Evolutionary conservation across 2,329 filamentous ascomycete genomes (phyloP).

Genomic region (Cladophialophora carrionii): DNA sequence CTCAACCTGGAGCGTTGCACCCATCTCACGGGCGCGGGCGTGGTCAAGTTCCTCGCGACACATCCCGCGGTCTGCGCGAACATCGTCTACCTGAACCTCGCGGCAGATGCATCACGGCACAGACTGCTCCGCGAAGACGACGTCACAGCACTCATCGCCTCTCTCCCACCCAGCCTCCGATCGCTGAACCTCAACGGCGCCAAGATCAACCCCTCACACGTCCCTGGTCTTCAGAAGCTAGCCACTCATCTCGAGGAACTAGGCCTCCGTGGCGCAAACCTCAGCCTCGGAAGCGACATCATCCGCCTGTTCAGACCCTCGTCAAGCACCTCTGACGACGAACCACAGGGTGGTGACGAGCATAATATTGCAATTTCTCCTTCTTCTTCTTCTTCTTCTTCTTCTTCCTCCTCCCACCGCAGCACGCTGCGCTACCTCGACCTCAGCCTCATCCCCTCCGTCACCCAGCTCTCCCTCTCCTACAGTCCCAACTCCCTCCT

Average conservation of each 20-base stretch:
- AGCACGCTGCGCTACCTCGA: constrained; percentile 72
- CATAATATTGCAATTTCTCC: constrained; percentile 27
- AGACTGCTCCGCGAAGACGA: constrained; percentile 70
- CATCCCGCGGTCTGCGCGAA: constrained; percentile 69
- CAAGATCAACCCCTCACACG: constrained; percentile 67
- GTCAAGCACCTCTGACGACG: constrained; percentile 33
- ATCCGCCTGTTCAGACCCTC: constrained; percentile 58
- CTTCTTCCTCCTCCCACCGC: background rate
- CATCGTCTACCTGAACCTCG: constrained; percentile 72
- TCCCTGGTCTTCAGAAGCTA: constrained; percentile 65
- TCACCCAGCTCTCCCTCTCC: constrained; percentile 62
- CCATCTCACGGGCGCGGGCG: constrained; percentile 65
- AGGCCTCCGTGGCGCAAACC: constrained; percentile 67
- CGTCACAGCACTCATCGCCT: constrained; percentile 65
- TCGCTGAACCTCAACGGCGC: constrained; percentile 78
- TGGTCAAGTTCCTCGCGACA: constrained; percentile 70
- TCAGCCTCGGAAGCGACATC: constrained; percentile 65
- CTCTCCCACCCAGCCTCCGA: constrained; percentile 67
- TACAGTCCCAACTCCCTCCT: constrained; percentile 63
- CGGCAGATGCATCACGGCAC: constrained; percentile 72
- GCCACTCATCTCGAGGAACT: constrained; percentile 77
- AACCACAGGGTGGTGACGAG: constrained; percentile 34
- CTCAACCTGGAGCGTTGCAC: constrained; percentile 78
- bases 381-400: no score
- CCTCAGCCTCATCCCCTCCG: constrained; percentile 67